A percentile compares a stretch with the other conserved stretches of the same genome.
Evolutionary conservation across 2,329 filamentous ascomycete genomes (phyloP).

Genomic region (Sphaerulina vaccinii): DNA sequence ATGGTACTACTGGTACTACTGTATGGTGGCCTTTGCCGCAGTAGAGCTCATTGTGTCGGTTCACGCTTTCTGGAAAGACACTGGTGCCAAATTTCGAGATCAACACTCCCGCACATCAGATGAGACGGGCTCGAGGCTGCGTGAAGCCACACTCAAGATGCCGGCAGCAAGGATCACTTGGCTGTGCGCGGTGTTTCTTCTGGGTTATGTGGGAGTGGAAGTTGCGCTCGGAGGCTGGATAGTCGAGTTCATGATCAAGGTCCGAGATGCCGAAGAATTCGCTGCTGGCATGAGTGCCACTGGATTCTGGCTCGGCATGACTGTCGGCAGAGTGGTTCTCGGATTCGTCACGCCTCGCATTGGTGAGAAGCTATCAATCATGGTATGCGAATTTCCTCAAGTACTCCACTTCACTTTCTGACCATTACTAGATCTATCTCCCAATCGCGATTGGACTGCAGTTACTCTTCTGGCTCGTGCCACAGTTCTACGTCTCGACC

Average conservation of each 20-base stretch:
- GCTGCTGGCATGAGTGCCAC: constrained; percentile 73
- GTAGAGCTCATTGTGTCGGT: constrained; percentile 56
- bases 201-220: constrained; percentile 77
- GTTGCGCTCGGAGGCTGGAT: constrained; percentile 78
- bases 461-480: constrained; percentile 78
- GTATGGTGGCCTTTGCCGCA: constrained; percentile 63
- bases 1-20: constrained; percentile 76
- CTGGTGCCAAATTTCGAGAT: constrained; percentile 57
- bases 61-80: constrained; percentile 63
- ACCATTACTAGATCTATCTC: constrained; percentile 58
- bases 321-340: constrained; percentile 67
- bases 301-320: constrained; percentile 82
- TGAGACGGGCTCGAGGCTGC: constrained; percentile 50
- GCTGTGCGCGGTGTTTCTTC: constrained; percentile 70
- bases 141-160: constrained; percentile 49
- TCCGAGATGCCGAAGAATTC: constrained; percentile 67
- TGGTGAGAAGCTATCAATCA: constrained; percentile 64
- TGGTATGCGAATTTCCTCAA: constrained; percentile 29
- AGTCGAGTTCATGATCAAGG: constrained; percentile 80
- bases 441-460: constrained; percentile 62
- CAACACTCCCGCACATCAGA: constrained; percentile 47
- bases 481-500: constrained; percentile 70
- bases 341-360: constrained; percentile 73
- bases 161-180: constrained; percentile 62
- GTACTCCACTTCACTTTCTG: not conserved